A percentile compares a stretch with the other conserved stretches of the same genome.
phyloP scores from a whole-genome alignment of 169 alveolate species.

The Eimeria sp. region DNA sequence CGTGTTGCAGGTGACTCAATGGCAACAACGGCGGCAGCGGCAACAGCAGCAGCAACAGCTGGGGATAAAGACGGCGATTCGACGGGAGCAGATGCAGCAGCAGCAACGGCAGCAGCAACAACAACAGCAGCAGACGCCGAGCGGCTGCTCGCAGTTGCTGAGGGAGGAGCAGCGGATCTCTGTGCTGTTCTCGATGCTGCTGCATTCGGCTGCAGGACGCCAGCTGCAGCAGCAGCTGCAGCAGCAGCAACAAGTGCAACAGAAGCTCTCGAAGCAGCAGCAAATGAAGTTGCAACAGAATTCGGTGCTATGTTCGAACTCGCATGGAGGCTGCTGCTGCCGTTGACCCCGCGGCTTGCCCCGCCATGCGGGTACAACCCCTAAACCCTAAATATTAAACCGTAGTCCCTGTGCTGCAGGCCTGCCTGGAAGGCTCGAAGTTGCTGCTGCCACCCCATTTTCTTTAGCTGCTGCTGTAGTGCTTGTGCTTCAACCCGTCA shows the following conservation, averaged over 20 bases:
- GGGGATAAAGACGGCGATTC: too few species aligned
- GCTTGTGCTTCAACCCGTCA: background rate
- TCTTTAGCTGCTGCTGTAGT: background rate
- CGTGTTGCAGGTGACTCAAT: background rate
- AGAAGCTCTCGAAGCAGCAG: background rate
- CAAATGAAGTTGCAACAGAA: background rate
- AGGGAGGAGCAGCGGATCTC: constrained; percentile 40
- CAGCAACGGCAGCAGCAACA: constrained; percentile 29
- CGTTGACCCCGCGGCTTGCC: constrained; percentile 27
- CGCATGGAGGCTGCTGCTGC: constrained; percentile 49
- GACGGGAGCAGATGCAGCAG: background rate
- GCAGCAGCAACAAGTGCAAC: constrained; percentile 41
- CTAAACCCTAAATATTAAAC: constrained; percentile 36
- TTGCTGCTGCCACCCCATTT: constrained; percentile 17
- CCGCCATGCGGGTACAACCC: constrained; percentile 41
- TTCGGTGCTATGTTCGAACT: constrained; percentile 17
- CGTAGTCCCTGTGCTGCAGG: constrained; percentile 14
- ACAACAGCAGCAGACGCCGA: constrained; percentile 32
- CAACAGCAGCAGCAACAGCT: background rate
- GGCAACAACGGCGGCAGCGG: constrained; percentile 24
- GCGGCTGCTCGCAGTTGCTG: constrained; percentile 20
- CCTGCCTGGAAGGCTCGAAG: background rate
- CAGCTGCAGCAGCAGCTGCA: constrained; percentile 71
- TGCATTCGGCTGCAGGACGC: constrained; percentile 60
- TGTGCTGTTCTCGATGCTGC: constrained; percentile 53